Base-by-base conservation (phyloP, 768 basidiomycete genomes). In the Mycena alexandri region DNA sequence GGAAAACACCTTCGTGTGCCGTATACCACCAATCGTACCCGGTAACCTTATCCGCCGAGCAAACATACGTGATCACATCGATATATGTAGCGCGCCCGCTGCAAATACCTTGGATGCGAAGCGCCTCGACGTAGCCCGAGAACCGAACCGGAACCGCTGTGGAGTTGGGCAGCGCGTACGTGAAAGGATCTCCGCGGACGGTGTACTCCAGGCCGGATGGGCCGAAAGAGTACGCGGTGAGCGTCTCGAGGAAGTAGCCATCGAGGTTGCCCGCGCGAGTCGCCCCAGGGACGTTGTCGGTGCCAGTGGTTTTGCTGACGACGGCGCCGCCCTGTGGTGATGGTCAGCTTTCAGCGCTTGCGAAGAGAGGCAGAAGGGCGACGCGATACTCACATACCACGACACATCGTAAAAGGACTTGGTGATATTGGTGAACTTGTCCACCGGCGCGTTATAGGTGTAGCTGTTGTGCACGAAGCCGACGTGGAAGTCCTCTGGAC, bases 351-450 rank as follows among this genome's bases (percentile, higher is more conserved):
- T 29, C 29, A 29, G 29, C 21, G 2, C 33, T 22, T n/a, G 9
- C 21, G 25, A 24, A 10, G 36, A 16, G 22, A 13, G 25, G 36
- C n/a, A 46, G 3, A 41, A 29, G 14, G 33, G 19, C 19, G 19
- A 56, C 71, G 19, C 21, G 10, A 47, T 24, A 69, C 63, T 65
- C 21, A 69, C 67, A 66, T 66, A 70, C 68, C 68, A 70, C 41
- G 1, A 4, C 19, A 25, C n/a, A 24, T 66, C 36, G 55, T 62
- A 70, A 34, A 67, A 70, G 7, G 64, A 66, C n/a, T 46, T 24
- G 22, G 64, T 65, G 38, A 63, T 34, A 25, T 56, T 36, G 1
- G 51, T 59, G 51, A 70, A 70, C n/a, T 51, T 55, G 38, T 52
- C 47, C 10, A 67, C 19, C 2, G 69, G 65, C 5, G 56, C 42